Conservation (phyloP, 441 rosid genomes). For the Erysimum cheiri region DNA sequence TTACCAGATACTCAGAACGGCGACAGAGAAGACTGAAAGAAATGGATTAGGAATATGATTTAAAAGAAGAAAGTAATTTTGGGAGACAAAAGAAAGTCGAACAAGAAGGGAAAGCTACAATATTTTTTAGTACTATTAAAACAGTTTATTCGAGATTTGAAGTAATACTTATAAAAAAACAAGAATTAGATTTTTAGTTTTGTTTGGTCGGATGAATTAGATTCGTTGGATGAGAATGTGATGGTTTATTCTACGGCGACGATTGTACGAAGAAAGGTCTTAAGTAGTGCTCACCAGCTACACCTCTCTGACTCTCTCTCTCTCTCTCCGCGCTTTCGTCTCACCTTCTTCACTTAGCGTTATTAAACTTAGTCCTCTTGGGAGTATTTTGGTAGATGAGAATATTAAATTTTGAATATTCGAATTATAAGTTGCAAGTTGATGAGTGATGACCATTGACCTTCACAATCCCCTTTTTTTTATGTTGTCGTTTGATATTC, state of each 20-base stretch:
- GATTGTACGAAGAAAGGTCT: conserved; percentile 39
- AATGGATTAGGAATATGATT: conserved; percentile 37
- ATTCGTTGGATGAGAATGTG: conserved; percentile 40
- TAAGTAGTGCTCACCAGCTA: conserved; percentile 44
- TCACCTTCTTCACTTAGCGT: conserved; percentile 34
- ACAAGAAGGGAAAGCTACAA: conserved; percentile 34
- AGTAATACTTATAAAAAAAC: too few relatives aligned
- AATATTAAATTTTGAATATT: neutral
- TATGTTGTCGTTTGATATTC: neutral
- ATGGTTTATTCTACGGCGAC: conserved; percentile 10
- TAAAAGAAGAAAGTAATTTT: neutral
- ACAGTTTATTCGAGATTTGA: conserved; percentile 19
- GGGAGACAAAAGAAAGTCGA: conserved; percentile 26
- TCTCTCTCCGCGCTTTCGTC: conserved; percentile 31
- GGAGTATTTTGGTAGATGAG: conserved; percentile 14
- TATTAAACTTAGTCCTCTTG: neutral
- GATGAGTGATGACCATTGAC: conserved; percentile 9
- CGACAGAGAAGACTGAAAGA: conserved; percentile 20
- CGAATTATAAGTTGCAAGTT: neutral
- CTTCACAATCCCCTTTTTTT: neutral
- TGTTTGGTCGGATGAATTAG: conserved; percentile 35
- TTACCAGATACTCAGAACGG: conserved; percentile 22
- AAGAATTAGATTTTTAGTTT: neutral
- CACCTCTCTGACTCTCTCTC: conserved; percentile 29
- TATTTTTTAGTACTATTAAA: neutral